A percentile compares a stretch with the other conserved stretches of the same genome.
Conservation (phyloP, 805 yeast species). For the Pichia californica region DNA sequence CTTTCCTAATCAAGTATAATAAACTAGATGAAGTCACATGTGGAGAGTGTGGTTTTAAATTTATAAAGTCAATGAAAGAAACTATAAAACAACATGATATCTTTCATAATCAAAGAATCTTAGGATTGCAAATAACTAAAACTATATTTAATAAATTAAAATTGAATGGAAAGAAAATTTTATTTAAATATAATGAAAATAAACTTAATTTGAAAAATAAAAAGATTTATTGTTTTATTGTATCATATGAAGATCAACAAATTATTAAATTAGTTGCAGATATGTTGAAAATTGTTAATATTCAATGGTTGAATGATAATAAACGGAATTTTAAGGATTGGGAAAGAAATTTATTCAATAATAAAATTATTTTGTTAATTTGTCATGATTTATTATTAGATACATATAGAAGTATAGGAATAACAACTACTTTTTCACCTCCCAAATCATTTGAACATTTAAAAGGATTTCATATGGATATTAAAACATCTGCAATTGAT, state of each 20-base stretch:
- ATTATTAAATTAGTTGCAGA: background rate
- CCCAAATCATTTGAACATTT: background rate
- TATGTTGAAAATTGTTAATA: background rate
- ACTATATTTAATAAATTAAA: background rate
- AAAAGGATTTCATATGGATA: constrained; percentile 3
- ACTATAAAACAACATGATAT: constrained; percentile 1
- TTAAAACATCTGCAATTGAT: background rate
- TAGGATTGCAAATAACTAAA: background rate
- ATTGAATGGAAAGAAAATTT: background rate
- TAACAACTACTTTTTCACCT: constrained; percentile 3
- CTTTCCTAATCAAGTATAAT: background rate
- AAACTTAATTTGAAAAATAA: background rate
- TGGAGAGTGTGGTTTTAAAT: background rate
- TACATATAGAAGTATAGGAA: constrained; percentile 1
- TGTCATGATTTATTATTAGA: background rate
- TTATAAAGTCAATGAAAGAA: background rate
- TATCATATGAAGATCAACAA: constrained; percentile 1
- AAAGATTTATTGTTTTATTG: background rate
- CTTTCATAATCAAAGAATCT: background rate
- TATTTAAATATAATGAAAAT: background rate
- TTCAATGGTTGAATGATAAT: constrained; percentile 4
- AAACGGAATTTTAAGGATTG: background rate
- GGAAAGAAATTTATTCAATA: background rate
- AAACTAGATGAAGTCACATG: background rate
- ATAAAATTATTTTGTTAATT: background rate